Evolutionary conservation across 2,329 filamentous ascomycete species (phyloP).

Genomic region (Pseudovirgaria hyperparasitica): DNA sequence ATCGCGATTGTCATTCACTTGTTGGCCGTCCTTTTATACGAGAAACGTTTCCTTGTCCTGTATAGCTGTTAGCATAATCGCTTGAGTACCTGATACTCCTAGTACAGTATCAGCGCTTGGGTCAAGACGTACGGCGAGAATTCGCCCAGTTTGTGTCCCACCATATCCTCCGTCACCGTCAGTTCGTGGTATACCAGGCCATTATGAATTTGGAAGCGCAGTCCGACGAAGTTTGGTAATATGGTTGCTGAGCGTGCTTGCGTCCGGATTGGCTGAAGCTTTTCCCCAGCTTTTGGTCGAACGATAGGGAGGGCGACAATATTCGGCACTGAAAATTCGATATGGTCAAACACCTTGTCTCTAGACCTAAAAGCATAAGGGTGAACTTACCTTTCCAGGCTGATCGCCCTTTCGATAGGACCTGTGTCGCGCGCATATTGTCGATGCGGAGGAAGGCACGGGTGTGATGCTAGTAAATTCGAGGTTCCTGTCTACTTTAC

Average conservation of each 20-base stretch:
- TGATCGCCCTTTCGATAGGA: slow-evolving; percentile 63
- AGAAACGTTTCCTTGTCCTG: slow-evolving; percentile 56
- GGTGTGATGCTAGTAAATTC: too few relatives aligned
- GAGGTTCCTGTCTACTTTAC: too few relatives aligned
- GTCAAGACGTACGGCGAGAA: slow-evolving; percentile 64
- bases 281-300: slow-evolving; percentile 46
- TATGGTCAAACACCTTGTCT: too few relatives aligned
- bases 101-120: neutral
- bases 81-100: neutral
- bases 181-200: slow-evolving; percentile 78
- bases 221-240: slow-evolving; percentile 79
- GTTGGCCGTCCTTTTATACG: slow-evolving; percentile 60
- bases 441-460: too few relatives aligned
- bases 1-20: too few relatives aligned
- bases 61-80: slow-evolving; percentile 6
- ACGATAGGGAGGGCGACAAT: slow-evolving; percentile 59
- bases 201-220: slow-evolving; percentile 85
- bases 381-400: slow-evolving; percentile 84
- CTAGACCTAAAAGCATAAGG: too few relatives aligned
- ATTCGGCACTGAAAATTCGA: slow-evolving; percentile 43
- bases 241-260: slow-evolving; percentile 82
- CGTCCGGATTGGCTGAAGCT: slow-evolving; percentile 63
- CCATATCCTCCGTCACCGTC: slow-evolving; percentile 86
- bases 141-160: slow-evolving; percentile 87
- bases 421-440: too few relatives aligned